These are phyloP conservation scores for Bonia amplexicaulis DNA, from an alignment of 176 grass and related monocot species.

Conservation along the genomic window DNA sequence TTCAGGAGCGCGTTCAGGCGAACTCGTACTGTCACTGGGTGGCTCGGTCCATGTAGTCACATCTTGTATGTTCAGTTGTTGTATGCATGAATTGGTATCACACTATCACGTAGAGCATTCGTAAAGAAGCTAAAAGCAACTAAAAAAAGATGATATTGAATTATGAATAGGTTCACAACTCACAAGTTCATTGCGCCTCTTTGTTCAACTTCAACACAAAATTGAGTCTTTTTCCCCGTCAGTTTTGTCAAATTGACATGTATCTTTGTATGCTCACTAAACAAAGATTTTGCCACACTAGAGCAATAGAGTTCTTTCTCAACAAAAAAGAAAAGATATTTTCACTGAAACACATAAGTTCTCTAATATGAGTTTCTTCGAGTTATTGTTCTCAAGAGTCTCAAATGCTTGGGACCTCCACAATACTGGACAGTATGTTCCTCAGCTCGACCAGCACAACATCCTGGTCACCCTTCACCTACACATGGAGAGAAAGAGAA, in stretches of 20 bases:
- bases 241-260: conserved; percentile 16
- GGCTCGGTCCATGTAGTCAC: neutral
- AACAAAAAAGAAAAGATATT: neutral
- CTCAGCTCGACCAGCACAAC: conserved; percentile 48
- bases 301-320: neutral
- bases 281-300: neutral
- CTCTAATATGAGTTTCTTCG: neutral
- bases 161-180: neutral
- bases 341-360: neutral
- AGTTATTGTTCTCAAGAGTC: neutral
- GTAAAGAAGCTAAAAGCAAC: neutral
- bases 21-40: neutral
- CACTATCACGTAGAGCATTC: neutral
- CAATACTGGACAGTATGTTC: conserved; percentile 45
- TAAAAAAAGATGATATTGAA: neutral
- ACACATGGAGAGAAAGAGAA: neutral
- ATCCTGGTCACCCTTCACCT: conserved; percentile 71
- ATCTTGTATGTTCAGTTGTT: neutral
- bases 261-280: conserved; percentile 14
- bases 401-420: conserved; percentile 50
- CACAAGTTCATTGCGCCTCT: neutral
- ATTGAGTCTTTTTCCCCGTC: neutral
- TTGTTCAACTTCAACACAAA: conserved; percentile 22
- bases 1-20: neutral
- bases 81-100: neutral